Conservation (phyloP, 192 early-diverging fungal genomes). For the Coemansia aciculifera region DNA sequence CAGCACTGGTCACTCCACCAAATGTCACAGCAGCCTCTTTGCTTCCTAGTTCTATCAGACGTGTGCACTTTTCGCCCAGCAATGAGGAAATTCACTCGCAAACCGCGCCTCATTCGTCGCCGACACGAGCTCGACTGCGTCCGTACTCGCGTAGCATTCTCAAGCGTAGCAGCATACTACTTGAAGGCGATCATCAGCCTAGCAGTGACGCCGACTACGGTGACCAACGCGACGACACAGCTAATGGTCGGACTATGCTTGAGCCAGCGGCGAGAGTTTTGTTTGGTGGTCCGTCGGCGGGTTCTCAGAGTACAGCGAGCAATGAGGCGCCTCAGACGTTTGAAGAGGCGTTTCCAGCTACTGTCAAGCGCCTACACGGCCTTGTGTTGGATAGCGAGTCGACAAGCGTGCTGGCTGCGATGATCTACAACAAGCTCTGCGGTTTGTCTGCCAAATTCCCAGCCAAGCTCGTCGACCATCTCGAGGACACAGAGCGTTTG, state of each 20-base stretch:
- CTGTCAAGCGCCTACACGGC: constrained; percentile 6
- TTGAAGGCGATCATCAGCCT: not conserved
- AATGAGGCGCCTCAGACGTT: constrained; percentile 5
- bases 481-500: constrained; percentile 1
- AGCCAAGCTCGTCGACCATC: not conserved
- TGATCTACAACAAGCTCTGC: constrained; percentile 29
- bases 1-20: not conserved
- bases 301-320: not conserved
- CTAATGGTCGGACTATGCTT: not conserved
- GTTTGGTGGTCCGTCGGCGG: constrained; percentile 3
- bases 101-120: constrained; percentile 48
- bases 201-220: constrained; percentile 17
- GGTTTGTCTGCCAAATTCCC: constrained; percentile 14
- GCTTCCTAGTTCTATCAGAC: constrained; percentile 19
- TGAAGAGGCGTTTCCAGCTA: constrained; percentile 12
- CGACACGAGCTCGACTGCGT: constrained; percentile 32
- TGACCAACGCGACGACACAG: not conserved
- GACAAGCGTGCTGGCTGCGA: not conserved
- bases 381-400: not conserved
- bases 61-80: constrained; percentile 48
- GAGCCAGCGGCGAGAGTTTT: constrained; percentile 6
- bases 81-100: constrained; percentile 40
- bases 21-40: not conserved
- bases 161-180: constrained; percentile 17
- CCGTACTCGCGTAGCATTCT: constrained; percentile 42